These are phyloP conservation scores for Leishmania amazonensis DNA, from an alignment of 208 protist species.

Conservation along the genomic window DNA sequence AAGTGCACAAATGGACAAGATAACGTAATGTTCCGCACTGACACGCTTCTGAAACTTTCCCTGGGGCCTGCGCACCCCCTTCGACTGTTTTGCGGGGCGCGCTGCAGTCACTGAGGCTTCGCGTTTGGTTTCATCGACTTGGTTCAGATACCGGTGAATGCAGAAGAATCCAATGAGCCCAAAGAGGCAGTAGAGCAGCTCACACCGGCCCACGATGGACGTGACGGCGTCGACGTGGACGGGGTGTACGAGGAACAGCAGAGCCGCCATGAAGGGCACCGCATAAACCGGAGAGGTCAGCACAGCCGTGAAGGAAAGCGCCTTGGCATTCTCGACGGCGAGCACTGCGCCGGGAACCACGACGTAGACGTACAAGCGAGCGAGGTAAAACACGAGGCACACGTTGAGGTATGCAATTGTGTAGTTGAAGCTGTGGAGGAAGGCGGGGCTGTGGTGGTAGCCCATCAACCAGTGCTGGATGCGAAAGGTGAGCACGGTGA, in stretches of 20 bases:
- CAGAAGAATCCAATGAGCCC: slow-evolving; percentile 54
- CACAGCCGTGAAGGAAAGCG: slow-evolving; percentile 2
- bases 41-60: background rate
- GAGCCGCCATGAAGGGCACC: slow-evolving; percentile 39
- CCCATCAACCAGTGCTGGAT: slow-evolving; percentile 65
- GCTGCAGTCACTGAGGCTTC: background rate
- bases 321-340: background rate
- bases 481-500: slow-evolving; percentile 63
- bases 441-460: slow-evolving; percentile 36
- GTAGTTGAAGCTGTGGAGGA: slow-evolving; percentile 51
- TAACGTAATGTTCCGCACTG: slow-evolving; percentile 24
- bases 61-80: too few species aligned
- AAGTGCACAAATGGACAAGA: slow-evolving; percentile 19
- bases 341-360: background rate
- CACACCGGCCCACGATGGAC: slow-evolving; percentile 78
- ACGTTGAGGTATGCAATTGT: slow-evolving; percentile 44
- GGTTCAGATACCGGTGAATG: slow-evolving; percentile 36
- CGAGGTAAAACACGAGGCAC: slow-evolving; percentile 46
- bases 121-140: background rate
- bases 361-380: slow-evolving; percentile 42
- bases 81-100: too few species aligned
- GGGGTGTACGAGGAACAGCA: slow-evolving; percentile 81
- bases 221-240: slow-evolving; percentile 87
- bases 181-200: slow-evolving; percentile 73
- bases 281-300: slow-evolving; percentile 18